Percentiles rank a stretch among this genome's conserved stretches.
Evolutionary conservation across 2,329 filamentous ascomycete species (phyloP).

Genomic region (Aquanectria penicillioides): DNA sequence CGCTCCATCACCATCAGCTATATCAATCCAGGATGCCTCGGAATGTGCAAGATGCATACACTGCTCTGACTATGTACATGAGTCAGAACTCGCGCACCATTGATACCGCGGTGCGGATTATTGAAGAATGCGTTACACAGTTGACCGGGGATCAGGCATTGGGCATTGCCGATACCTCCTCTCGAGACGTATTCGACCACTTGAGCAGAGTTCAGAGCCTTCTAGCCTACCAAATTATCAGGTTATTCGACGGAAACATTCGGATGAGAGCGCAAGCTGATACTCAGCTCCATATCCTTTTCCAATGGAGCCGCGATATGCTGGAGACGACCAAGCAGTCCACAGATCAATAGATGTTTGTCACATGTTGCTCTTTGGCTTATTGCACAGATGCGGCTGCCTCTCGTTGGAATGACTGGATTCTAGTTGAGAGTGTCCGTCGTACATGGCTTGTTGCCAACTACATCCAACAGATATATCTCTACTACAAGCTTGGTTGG

Average conservation of each 20-base stretch:
- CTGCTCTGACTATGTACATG: too few relatives aligned
- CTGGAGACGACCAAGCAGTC: neutral
- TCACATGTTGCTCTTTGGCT: too few relatives aligned
- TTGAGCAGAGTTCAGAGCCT: slow-evolving; percentile 35
- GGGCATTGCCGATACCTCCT: too few relatives aligned
- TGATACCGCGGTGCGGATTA: too few relatives aligned
- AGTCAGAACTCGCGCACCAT: too few relatives aligned
- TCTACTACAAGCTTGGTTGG: slow-evolving; percentile 40
- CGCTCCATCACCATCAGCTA: too few relatives aligned
- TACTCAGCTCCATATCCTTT: neutral
- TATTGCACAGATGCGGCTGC: neutral
- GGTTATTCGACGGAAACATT: slow-evolving; percentile 39
- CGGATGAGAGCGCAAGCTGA: slow-evolving; percentile 36
- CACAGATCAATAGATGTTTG: neutral
- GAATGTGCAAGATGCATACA: too few relatives aligned
- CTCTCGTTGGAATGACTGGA: slow-evolving; percentile 40
- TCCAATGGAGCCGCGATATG: neutral
- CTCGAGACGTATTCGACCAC: too few relatives aligned
- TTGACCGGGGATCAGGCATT: too few relatives aligned
- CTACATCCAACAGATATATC: slow-evolving; percentile 38
- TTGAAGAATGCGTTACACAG: too few relatives aligned
- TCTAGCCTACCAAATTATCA: slow-evolving; percentile 35
- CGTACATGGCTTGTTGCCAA: slow-evolving; percentile 41
- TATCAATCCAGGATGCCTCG: too few relatives aligned
- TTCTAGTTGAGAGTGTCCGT: slow-evolving; percentile 44